phyloP scores from a whole-genome alignment of 2,329 filamentous ascomycete genomes.

The Talaromyces sp. region DNA sequence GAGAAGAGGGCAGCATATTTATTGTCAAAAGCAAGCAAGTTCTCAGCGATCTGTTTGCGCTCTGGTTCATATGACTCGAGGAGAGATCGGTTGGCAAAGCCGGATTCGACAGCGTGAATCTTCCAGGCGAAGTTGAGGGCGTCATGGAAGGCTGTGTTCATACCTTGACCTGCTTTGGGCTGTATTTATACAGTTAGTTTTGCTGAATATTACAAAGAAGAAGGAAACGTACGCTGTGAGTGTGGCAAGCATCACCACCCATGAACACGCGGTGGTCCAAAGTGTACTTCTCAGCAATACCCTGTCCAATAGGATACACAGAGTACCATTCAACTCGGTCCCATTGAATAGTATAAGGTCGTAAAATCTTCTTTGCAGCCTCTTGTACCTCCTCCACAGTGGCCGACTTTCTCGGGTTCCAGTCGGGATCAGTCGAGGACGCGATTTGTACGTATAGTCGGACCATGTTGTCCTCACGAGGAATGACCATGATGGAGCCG shows the following conservation, averaged over 20 bases:
- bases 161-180: conserved; percentile 63
- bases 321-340: conserved; percentile 65
- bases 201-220: background rate
- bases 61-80: conserved; percentile 84
- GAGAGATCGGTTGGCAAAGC: conserved; percentile 70
- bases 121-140: conserved; percentile 94
- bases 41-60: conserved; percentile 79
- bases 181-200: conserved; percentile 23
- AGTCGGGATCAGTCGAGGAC: conserved; percentile 59
- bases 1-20: conserved; percentile 90
- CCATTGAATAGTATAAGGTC: conserved; percentile 60
- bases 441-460: conserved; percentile 56
- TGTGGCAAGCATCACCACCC: conserved; percentile 64
- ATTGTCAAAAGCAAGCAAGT: conserved; percentile 79
- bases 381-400: conserved; percentile 58
- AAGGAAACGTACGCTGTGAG: conserved; percentile 46
- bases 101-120: conserved; percentile 82
- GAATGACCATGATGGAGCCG: conserved; percentile 63
- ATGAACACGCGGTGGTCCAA: conserved; percentile 64
- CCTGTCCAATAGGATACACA: conserved; percentile 63
- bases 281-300: conserved; percentile 62
- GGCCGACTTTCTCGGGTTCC: conserved; percentile 58
- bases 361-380: conserved; percentile 56
- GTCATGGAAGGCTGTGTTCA: conserved; percentile 59
- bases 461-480: conserved; percentile 49